Base-by-base conservation (phyloP, 495 filamentous ascomycete species). In the Terfezia claveryi region DNA sequence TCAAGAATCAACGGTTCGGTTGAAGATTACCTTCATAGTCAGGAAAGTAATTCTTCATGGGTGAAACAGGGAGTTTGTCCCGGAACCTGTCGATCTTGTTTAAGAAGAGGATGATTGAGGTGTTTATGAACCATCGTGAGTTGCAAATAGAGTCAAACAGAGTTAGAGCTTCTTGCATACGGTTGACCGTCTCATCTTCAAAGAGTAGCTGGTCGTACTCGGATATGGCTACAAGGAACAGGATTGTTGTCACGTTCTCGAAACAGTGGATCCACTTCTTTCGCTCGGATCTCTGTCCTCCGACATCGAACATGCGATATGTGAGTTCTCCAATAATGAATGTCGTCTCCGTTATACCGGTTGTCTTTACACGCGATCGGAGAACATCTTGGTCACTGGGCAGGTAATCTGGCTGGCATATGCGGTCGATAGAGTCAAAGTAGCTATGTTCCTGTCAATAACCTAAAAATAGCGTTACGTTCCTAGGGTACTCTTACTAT, bases 181-280 rank as follows among this genome's bases (percentile, higher is more conserved):
- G 91, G 75, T 98, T 98, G 72, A 84, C 80, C 5, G 80, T 84
- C 70, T 84, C 80, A 59, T 98, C 91, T 70, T 98, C 91, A 67
- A 98, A 94, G 23, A 98, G 77, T 60, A 95, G 74, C 71, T 96
- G 91, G 68, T 98, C 91, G 75, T 98, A 98, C 68, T 94, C 91
- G 64, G 91, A 96, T 67, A 98, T 98, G 68, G 91, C 91, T 55
- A 96, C 91, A 55, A 98, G 71, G 80, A 98, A 98, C 38, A 98
- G 83, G 62, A 98, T 94, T 16, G 91, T 94, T 50, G 89, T 94
- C 65, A 98, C 91, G 63, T 98, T 96, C 73, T 98, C 91, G 72
- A 98, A 98, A 74, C 89, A 94, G 74, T 99, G 91, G 57, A 99
- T 99, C 91, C 91, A 99, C 81, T 99, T 99, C 82, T 99, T 99